Evolutionary conservation across 495 filamentous ascomycete genomes (phyloP), one percentile per base, ranked within the genome.

Genomic region (Aspergillus affinis): DNA sequence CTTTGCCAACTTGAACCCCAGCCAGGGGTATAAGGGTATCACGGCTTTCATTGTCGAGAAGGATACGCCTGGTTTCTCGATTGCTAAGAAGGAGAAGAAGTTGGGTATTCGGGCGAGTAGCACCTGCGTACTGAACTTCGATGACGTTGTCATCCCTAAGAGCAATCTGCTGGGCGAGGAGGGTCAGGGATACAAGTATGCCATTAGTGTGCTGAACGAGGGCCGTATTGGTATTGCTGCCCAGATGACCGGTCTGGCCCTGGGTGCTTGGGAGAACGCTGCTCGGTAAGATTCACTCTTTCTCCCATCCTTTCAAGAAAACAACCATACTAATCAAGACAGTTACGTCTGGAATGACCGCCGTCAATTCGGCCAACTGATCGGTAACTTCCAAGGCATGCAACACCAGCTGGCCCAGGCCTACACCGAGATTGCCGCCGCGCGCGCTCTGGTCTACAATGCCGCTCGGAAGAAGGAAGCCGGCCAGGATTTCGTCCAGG

Each of bases 11-110:
- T 76, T 98, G 5, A 86, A 96, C 69, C 91, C 88, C 4, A 86
- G 83, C 73, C 88, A 91, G 71, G 92, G 90, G 13, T 96, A 99
- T 81, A 91, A 91, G 72, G 94, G 94, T 45, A 99, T 99, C 75
- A 93, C 92, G 1, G 93, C 93, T 48, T 98, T 99, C 73, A 83
- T 99, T 63, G 86, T 98, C 19, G 92, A 97, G 78, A 96, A 96
- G 77, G 86, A 79, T 65, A 90, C 86, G 52, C 87, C 88, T 57
- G 94, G 94, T 5, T 98, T 99, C 82, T 86, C 83, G 18, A 93
- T 99, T 71, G 91, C 94, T 19, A 99, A 99, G 84, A 99, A 99
- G 81, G 94, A 99, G 82, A 97, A 96, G 87, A 99, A 99, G 82
- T 86, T 99, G 32, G 94, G 94, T 48, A 99, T 99, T 77, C 86